Evolutionary conservation across 805 yeast genomes (phyloP).

Genomic region (Barnettozyma vustinii): DNA sequence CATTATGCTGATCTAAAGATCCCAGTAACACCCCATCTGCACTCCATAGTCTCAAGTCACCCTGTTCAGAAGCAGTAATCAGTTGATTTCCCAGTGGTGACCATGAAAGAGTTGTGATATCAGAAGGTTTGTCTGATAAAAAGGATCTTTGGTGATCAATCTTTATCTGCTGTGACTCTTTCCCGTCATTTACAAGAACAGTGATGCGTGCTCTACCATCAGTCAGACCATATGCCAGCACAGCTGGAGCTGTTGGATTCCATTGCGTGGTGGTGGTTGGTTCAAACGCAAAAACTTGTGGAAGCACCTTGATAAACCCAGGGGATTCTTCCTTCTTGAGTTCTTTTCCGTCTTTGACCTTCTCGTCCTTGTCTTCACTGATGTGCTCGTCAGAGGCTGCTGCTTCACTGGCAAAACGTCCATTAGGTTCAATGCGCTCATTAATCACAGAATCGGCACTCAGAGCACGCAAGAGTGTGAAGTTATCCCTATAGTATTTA

Average conservation of each 20-base stretch:
- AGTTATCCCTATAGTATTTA: slow-evolving; percentile 24
- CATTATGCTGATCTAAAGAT: slow-evolving; percentile 44
- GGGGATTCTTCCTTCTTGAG: slow-evolving; percentile 14
- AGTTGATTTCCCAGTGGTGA: slow-evolving; percentile 58
- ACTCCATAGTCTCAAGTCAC: slow-evolving; percentile 78
- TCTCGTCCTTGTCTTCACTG: slow-evolving; percentile 3
- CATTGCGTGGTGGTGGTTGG: slow-evolving; percentile 46
- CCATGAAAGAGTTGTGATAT: slow-evolving; percentile 47
- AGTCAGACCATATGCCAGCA: slow-evolving; percentile 51
- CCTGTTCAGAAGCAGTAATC: slow-evolving; percentile 60
- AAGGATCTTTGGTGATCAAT: slow-evolving; percentile 29
- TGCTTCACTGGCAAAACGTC: slow-evolving; percentile 28
- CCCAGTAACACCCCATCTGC: slow-evolving; percentile 61
- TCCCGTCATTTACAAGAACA: slow-evolving; percentile 27
- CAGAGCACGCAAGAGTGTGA: slow-evolving; percentile 52
- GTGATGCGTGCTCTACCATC: slow-evolving; percentile 43
- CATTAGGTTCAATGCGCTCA: slow-evolving; percentile 26
- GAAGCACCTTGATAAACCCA: slow-evolving; percentile 31
- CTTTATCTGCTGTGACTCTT: slow-evolving; percentile 12
- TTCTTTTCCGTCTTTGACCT: neutral
- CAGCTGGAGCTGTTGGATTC: slow-evolving; percentile 44
- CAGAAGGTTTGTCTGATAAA: slow-evolving; percentile 11
- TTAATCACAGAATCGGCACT: slow-evolving; percentile 34
- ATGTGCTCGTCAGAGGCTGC: slow-evolving; percentile 14
- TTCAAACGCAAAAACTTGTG: slow-evolving; percentile 34